Evolutionary conservation across 805 yeast species (phyloP).

Genomic region (Lachancea lanzarotensis): DNA sequence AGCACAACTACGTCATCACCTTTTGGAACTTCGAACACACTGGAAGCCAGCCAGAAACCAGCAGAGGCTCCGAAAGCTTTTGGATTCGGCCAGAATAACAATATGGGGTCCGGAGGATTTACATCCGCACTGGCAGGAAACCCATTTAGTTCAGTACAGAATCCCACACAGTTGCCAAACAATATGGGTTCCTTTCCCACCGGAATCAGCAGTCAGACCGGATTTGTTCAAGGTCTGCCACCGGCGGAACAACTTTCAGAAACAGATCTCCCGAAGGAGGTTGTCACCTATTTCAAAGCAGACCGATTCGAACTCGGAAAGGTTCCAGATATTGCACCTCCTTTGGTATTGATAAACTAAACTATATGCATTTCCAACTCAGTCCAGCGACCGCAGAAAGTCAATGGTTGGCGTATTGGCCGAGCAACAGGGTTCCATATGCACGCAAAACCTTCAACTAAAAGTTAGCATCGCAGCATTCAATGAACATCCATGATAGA

Average conservation of each 20-base stretch:
- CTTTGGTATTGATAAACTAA: conserved; percentile 35
- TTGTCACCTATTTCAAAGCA: conserved; percentile 44
- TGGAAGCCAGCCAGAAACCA: background rate
- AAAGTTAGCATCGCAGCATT: too few species aligned
- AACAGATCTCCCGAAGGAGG: conserved; percentile 39
- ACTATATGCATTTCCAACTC: too few species aligned
- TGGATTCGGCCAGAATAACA: background rate
- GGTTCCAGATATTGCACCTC: conserved; percentile 72
- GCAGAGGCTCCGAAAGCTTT: background rate
- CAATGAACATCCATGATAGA: too few species aligned
- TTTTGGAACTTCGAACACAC: background rate
- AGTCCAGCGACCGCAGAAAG: too few species aligned
- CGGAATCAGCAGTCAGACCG: background rate
- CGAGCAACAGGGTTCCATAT: too few species aligned
- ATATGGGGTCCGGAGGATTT: background rate
- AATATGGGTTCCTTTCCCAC: too few species aligned
- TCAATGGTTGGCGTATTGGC: too few species aligned
- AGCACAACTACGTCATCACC: background rate
- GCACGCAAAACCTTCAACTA: too few species aligned
- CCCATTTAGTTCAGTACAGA: background rate
- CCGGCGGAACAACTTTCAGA: conserved; percentile 25
- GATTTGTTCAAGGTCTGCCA: conserved; percentile 30
- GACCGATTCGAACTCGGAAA: conserved; percentile 47
- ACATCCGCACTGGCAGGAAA: background rate
- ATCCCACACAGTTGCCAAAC: background rate